Evolutionary conservation across 208 protist genomes (phyloP), one percentile per base, ranked within the genome.

Genomic region (Leishmania martiniquensis): DNA sequence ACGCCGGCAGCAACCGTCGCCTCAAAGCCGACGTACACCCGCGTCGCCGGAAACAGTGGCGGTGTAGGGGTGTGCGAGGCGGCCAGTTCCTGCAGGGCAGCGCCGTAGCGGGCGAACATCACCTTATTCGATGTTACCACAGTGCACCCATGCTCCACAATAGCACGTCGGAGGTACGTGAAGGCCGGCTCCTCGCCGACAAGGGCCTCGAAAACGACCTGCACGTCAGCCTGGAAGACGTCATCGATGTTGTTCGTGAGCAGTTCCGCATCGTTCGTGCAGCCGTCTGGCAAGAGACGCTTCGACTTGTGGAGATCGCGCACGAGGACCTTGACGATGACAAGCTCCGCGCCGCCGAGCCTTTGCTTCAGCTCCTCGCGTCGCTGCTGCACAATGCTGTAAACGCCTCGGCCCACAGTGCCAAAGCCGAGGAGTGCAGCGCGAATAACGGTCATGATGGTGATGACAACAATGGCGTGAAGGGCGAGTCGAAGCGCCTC

Each of bases 111-210:
- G 2, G 79, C 82, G 49, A 85, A 84, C 85, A 87, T 87, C 7
- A 85, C 82, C 44, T 87, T 85, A 54, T 86, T 87, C n/a, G 82
- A 82, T 20, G 85, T 87, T 20, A 85, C 75, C 12, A 87, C 78
- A 5, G 85, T 75, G 80, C 77, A 85, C 39, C 54, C 79, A 66
- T 82, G 76, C 37, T 86, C 76, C 47, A 77, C 66, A 37, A 85
- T 76, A n/a, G 80, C 72, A 32, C 73, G 55, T 49, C 67, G 75
- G n/a, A 86, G 66, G 55, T 84, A 84, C 44, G 74, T 68, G 68
- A 83, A 66, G 20, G 83, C 72, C 6, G 85, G 85, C 65, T 85
- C 68, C 80, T 83, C 82, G 22, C 80, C 85, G 20, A 87, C 85
- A 0, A 57, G 81, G 32, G 78, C 80, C 66, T 87, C 82, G 57